Percentiles rank a stretch among this genome's conserved stretches.
Evolutionary conservation across 2,329 filamentous ascomycete species (phyloP).

Genomic region (Exophiala calicioides): DNA sequence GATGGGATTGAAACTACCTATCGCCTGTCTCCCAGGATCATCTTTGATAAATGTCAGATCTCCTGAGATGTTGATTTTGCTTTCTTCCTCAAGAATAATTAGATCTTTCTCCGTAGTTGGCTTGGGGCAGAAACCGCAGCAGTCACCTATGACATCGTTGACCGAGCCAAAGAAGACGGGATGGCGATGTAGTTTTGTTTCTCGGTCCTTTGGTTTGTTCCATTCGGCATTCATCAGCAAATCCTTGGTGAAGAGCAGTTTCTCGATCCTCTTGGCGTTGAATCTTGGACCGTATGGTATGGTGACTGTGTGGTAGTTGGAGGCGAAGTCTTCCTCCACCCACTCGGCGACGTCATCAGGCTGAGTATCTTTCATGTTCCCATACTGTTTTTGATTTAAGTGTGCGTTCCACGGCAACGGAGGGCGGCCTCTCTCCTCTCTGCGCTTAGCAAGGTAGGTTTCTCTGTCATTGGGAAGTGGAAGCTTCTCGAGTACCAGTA

Average conservation of each 20-base stretch:
- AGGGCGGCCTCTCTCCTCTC: conserved; percentile 72
- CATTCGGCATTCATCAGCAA: conserved; percentile 74
- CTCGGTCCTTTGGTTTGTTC: conserved; percentile 75
- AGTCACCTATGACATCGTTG: conserved; percentile 74
- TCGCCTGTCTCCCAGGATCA: conserved; percentile 74
- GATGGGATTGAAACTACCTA: conserved; percentile 75
- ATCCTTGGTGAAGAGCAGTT: conserved; percentile 78
- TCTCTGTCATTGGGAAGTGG: conserved; percentile 70
- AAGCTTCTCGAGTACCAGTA: conserved; percentile 77
- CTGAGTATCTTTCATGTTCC: conserved; percentile 74
- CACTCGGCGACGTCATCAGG: conserved; percentile 84
- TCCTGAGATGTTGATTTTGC: conserved; percentile 74
- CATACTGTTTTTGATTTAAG: conserved; percentile 48
- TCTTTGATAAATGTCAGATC: conserved; percentile 74
- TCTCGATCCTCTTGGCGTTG: conserved; percentile 66
- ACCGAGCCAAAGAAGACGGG: conserved; percentile 81
- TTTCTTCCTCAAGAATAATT: conserved; percentile 69
- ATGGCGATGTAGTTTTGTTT: conserved; percentile 77
- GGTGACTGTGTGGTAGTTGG: conserved; percentile 73
- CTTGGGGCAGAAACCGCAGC: conserved; percentile 75
- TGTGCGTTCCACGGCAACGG: conserved; percentile 44
- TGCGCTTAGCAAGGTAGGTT: conserved; percentile 67
- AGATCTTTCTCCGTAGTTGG: conserved; percentile 70
- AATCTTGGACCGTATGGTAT: conserved; percentile 42
- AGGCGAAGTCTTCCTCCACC: conserved; percentile 74